These are phyloP conservation scores for Dactylellina sp. DNA, from an alignment of 2,329 filamentous ascomycete genomes.

Conservation along the genomic window DNA sequence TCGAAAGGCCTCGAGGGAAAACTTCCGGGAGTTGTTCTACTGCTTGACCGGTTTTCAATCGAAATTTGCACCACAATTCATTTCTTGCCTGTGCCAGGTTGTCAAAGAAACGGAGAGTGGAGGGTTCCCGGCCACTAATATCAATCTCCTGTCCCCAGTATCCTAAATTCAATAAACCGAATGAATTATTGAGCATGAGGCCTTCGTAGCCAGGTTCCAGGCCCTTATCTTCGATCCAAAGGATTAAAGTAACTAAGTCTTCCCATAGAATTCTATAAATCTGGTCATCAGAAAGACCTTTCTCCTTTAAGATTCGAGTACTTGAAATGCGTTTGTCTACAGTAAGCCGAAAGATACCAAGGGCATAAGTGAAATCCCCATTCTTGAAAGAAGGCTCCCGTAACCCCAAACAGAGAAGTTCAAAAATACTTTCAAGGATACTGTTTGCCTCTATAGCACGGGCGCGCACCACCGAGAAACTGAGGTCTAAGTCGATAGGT, in stretches of 20 bases:
- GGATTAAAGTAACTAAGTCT: neutral
- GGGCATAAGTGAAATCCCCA: neutral
- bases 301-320: neutral
- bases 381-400: conserved; percentile 23
- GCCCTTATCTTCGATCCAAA: conserved; percentile 12
- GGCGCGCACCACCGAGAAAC: neutral
- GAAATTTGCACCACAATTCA: conserved; percentile 14
- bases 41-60: neutral
- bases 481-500: neutral
- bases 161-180: neutral
- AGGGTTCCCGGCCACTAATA: neutral
- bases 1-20: conserved; percentile 26
- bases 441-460: conserved; percentile 5
- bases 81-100: conserved; percentile 18
- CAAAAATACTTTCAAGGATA: conserved; percentile 4
- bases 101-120: conserved; percentile 22
- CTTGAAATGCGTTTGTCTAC: conserved; percentile 1
- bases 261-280: conserved; percentile 19
- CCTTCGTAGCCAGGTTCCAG: conserved; percentile 13
- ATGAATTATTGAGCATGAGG: neutral
- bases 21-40: neutral
- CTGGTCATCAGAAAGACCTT: neutral
- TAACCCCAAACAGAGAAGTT: neutral
- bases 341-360: neutral
- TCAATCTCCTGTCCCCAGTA: neutral